Base-by-base conservation (phyloP, 139 green algal genomes). In the Chlamydomonas asymmetrica region DNA sequence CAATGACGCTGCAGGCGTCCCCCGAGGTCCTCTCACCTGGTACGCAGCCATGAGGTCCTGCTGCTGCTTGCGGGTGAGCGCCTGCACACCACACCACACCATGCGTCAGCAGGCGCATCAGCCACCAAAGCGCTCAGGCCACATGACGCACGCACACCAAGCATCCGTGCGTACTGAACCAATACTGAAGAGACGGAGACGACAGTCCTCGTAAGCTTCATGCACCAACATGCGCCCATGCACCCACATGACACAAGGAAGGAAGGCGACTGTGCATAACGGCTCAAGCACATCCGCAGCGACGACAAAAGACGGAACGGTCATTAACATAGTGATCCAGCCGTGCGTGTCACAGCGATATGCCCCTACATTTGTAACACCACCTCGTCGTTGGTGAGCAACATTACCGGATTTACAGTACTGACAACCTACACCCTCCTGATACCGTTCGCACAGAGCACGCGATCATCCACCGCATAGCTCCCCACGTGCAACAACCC, bases 61-160 rank as follows among this genome's bases (percentile, higher is more conserved):
- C 56, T 84, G 78, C 68, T 84, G 78, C 74, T 88, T 88, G 73
- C 78, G 76, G 39, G 56, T 82, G 50, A 88, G 75, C 3, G 61
- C 71, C 78, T 84, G 75, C 5, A n/a, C 34, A 57, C 2, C 16
- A 63, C n/a, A n/a, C n/a, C n/a, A 20, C 20, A 20, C 16, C 16
- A 20, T 16, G 48, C 16, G 48, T 27, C 16, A 20, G 48, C 20
- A 20, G 48, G 48, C 20, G 48, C 16, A 20, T 56, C 16, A 20
- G 48, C 16, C 16, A 20, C 16, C 16, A 20, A 27, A 27, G 48
- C 16, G 48, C 16, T 20, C 20, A 20, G 48, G 48, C 16, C 20
- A 20, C 48, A 27, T 16, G 48, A 56, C 16, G 48, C 16, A 20
- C 48, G 48, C 16, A 56, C 16, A 20, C 20, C 16, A 20, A 27